A percentile compares a stretch with the other conserved stretches of the same genome.
phyloP scores from a whole-genome alignment of 2,329 filamentous ascomycete genomes.

The Gaeumannomyces sp. region DNA sequence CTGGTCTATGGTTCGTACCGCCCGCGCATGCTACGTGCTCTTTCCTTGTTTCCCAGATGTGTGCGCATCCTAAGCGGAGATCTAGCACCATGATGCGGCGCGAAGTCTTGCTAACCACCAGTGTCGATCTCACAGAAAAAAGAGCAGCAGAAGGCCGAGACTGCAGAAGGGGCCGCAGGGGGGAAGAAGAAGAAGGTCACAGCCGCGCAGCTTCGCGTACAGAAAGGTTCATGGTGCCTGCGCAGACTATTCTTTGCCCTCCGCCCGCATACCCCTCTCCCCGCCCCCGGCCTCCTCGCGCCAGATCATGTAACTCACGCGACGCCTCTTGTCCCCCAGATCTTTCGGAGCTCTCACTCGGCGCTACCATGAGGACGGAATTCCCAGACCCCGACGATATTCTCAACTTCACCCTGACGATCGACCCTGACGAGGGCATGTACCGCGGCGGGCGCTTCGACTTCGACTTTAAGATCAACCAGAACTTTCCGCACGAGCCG shows the following conservation, averaged over 20 bases:
- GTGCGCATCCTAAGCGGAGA: neutral
- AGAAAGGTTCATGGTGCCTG: constrained; percentile 65
- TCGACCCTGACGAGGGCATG: constrained; percentile 78
- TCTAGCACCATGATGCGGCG: neutral
- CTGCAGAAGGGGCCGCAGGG: constrained; percentile 62
- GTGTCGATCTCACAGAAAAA: constrained; percentile 62
- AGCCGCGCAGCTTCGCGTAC: constrained; percentile 87
- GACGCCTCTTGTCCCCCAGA: constrained; percentile 40
- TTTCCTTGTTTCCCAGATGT: no score
- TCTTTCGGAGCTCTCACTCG: constrained; percentile 73
- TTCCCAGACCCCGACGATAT: constrained; percentile 82
- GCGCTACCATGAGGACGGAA: constrained; percentile 71
- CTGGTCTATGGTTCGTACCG: constrained; percentile 83
- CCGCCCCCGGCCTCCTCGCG: no score
- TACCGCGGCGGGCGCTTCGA: constrained; percentile 85
- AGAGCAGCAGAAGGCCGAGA: constrained; percentile 91
- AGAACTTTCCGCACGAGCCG: constrained; percentile 94
- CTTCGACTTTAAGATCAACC: constrained; percentile 88
- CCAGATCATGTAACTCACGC: neutral
- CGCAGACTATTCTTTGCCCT: neutral
- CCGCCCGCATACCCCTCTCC: neutral
- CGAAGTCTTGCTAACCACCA: neutral
- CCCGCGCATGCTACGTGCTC: neutral
- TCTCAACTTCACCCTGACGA: constrained; percentile 74
- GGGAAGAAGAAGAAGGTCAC: constrained; percentile 98